Conservation (phyloP, 1,139 yeast genomes). For the Kodamaea sp. region DNA sequence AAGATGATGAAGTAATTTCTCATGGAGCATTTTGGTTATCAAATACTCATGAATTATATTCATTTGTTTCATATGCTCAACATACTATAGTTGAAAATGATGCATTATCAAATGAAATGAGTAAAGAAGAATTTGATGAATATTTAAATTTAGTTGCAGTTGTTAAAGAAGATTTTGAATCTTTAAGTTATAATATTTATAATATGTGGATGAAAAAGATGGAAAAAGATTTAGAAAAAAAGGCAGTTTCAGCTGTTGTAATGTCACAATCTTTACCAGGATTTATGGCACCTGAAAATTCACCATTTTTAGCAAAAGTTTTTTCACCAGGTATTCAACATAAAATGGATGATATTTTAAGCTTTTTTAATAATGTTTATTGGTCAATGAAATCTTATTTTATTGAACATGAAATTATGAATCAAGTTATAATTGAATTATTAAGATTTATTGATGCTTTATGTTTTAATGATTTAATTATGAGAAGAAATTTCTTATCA, state of each 20-base stretch:
- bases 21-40: constrained; percentile 98
- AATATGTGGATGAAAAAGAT: constrained; percentile 97
- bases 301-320: constrained; percentile 81
- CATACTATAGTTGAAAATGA: constrained; percentile 83
- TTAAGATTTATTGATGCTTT: constrained; percentile 86
- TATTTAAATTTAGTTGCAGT: constrained; percentile 87
- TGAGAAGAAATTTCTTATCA: constrained; percentile 91
- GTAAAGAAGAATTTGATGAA: constrained; percentile 85
- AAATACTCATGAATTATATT: constrained; percentile 90
- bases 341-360: constrained; percentile 92
- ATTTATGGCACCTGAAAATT: constrained; percentile 82
- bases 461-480: constrained; percentile 91
- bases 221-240: constrained; percentile 87
- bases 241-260: constrained; percentile 90
- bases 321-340: constrained; percentile 71
- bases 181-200: constrained; percentile 87
- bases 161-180: constrained; percentile 91
- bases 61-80: constrained; percentile 93
- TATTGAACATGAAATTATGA: constrained; percentile 80
- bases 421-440: constrained; percentile 80
- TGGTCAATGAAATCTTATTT: constrained; percentile 94
- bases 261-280: constrained; percentile 96
- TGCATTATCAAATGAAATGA: constrained; percentile 76
- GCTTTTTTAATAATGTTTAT: constrained; percentile 84
- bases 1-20: constrained; percentile 83